Percentiles rank a stretch among this genome's conserved stretches.
Conservation (phyloP, 2,329 filamentous ascomycete species). For the Epichloe coenophiala region DNA sequence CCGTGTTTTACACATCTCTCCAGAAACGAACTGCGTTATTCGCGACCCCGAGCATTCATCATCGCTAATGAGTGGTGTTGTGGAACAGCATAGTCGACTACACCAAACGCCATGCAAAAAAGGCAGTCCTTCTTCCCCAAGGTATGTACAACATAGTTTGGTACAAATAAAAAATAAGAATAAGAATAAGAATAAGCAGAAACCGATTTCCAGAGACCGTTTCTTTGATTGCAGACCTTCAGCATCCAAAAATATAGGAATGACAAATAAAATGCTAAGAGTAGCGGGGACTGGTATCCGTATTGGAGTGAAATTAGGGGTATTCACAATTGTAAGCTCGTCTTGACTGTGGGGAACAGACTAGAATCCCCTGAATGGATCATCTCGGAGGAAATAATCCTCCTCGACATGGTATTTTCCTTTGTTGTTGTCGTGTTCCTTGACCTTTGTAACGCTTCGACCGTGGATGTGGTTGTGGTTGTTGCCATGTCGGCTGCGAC, state of each 20-base stretch:
- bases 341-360: not conserved
- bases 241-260: no score
- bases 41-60: not conserved
- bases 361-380: slow-evolving; percentile 50
- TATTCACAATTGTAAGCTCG: no score
- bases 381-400: slow-evolving; percentile 41
- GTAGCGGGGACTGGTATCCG: slow-evolving; percentile 7
- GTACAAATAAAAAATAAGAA: not conserved
- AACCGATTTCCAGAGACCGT: not conserved
- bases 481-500: slow-evolving; percentile 40
- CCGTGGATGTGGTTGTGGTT: slow-evolving; percentile 27
- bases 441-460: slow-evolving; percentile 12
- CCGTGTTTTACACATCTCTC: not conserved
- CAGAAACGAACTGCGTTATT: not conserved
- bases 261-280: not conserved
- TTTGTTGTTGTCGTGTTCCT: slow-evolving; percentile 34
- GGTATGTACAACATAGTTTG: not conserved
- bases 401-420: slow-evolving; percentile 35
- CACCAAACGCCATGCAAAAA: not conserved
- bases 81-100: not conserved
- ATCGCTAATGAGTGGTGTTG: not conserved
- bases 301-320: slow-evolving; percentile 3
- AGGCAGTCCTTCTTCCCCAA: not conserved
- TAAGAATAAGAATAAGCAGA: not conserved
- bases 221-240: no score